Evolutionary conservation across 2,329 filamentous ascomycete species (phyloP).

Genomic region (Aspergillus fumigatiaffinis): DNA sequence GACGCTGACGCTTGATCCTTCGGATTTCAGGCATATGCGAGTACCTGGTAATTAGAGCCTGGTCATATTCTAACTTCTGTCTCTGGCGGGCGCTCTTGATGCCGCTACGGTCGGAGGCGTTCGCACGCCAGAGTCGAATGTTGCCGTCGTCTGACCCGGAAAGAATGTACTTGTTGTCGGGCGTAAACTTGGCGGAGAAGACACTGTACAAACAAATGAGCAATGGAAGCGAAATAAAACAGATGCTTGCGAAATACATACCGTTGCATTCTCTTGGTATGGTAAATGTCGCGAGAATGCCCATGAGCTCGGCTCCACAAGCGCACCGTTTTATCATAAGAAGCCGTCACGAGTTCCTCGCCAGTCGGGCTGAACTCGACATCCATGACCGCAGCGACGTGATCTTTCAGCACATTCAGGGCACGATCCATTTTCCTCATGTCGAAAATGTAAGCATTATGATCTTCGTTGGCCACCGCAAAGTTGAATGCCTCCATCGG

Average conservation of each 20-base stretch:
- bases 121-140: conserved; percentile 80
- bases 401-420: conserved; percentile 83
- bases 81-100: conserved; percentile 81
- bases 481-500: conserved; percentile 97
- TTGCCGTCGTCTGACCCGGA: conserved; percentile 94
- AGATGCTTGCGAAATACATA: conserved; percentile 19
- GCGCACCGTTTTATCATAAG: conserved; percentile 82
- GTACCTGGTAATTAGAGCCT: conserved; percentile 76
- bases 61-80: conserved; percentile 87
- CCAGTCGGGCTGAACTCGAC: conserved; percentile 94
- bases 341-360: conserved; percentile 85
- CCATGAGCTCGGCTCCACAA: conserved; percentile 78
- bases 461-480: conserved; percentile 88
- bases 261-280: conserved; percentile 94
- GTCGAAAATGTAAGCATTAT: conserved; percentile 90
- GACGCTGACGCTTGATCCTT: conserved; percentile 84
- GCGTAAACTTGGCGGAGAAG: conserved; percentile 78
- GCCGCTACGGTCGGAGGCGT: conserved; percentile 77
- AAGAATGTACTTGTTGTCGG: conserved; percentile 84
- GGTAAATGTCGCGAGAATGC: conserved; percentile 88
- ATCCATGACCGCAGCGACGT: conserved; percentile 91
- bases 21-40: conserved; percentile 94
- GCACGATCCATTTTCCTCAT: conserved; percentile 86
- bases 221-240: conserved; percentile 1
- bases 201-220: conserved; percentile 51